These are phyloP conservation scores for Sordariomycetes sp. DNA, from an alignment of 2,329 filamentous ascomycete genomes.

Conservation along the genomic window DNA sequence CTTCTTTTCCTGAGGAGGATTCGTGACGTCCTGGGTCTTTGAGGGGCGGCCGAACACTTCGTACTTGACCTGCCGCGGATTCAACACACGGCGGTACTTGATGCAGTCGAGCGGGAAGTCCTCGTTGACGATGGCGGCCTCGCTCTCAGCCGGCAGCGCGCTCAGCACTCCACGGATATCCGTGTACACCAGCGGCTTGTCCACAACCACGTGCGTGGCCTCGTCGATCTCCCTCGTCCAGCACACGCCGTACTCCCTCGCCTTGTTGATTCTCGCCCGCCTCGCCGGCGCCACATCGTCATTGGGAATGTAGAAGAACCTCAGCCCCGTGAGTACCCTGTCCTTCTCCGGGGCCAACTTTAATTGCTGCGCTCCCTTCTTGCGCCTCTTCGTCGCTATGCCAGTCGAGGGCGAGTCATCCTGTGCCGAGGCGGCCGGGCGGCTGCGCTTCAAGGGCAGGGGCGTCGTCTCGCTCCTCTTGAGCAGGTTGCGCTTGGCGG, in stretches of 20 bases:
- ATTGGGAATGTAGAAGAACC: slow-evolving; percentile 73
- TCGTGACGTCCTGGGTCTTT: slow-evolving; percentile 1
- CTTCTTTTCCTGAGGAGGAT: slow-evolving; percentile 7
- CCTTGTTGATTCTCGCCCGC: slow-evolving; percentile 61
- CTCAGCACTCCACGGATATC: slow-evolving; percentile 44
- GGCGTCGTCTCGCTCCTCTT: slow-evolving; percentile 20
- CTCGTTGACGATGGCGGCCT: slow-evolving; percentile 51
- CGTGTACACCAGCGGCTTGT: slow-evolving; percentile 53
- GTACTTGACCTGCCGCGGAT: slow-evolving; percentile 50
- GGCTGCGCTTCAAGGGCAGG: slow-evolving; percentile 10
- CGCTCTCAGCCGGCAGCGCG: slow-evolving; percentile 8
- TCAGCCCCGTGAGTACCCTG: slow-evolving; percentile 49
- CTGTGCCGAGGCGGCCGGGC: neutral
- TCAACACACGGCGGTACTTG: slow-evolving; percentile 43
- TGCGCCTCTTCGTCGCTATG: slow-evolving; percentile 9
- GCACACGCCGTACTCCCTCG: slow-evolving; percentile 61
- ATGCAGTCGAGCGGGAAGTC: slow-evolving; percentile 61
- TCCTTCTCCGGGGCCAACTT: slow-evolving; percentile 38
- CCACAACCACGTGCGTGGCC: slow-evolving; percentile 73
- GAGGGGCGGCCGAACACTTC: slow-evolving; percentile 36
- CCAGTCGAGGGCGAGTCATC: neutral
- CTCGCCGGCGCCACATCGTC: slow-evolving; percentile 60
- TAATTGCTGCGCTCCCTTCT: slow-evolving; percentile 17
- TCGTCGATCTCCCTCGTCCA: slow-evolving; percentile 51
- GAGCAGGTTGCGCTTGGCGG: neutral